Evolutionary conservation across 2,329 filamentous ascomycete genomes (phyloP).

Genomic region (Trichoderma lentiforme): DNA sequence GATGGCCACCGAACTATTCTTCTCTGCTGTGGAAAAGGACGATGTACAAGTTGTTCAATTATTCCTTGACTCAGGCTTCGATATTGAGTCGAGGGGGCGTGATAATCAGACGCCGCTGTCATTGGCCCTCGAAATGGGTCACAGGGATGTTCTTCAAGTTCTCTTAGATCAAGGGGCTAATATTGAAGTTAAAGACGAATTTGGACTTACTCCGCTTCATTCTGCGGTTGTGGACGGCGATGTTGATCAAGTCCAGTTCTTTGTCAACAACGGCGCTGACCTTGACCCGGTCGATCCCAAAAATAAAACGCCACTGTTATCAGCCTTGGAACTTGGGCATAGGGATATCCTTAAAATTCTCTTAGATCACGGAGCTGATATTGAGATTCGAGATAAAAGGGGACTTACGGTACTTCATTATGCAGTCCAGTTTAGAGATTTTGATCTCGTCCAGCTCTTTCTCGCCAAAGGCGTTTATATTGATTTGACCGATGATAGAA

Average conservation of each 20-base stretch:
- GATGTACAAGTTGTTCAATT: not conserved
- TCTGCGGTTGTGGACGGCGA: fast-evolving
- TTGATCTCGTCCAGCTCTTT: too few species aligned
- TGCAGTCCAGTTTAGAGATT: too few species aligned
- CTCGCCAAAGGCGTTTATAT: too few species aligned
- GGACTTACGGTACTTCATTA: too few species aligned
- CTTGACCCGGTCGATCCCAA: fast-evolving
- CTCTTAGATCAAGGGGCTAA: not conserved
- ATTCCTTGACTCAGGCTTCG: not conserved
- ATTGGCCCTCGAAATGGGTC: fast-evolving
- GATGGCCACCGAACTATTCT: not conserved
- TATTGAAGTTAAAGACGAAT: fast-evolving
- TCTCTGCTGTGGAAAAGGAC: not conserved
- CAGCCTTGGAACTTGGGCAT: too few species aligned
- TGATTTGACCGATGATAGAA: too few species aligned
- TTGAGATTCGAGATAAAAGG: too few species aligned
- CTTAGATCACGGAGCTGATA: too few species aligned
- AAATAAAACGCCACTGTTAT: too few species aligned
- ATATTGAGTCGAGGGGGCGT: not conserved
- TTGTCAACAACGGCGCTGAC: not conserved
- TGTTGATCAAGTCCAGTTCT: not conserved
- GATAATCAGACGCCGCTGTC: not conserved
- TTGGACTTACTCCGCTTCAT: not conserved
- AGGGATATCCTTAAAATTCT: too few species aligned
- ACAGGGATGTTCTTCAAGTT: fast-evolving